Evolutionary conservation across 2,329 filamentous ascomycete species (phyloP), one percentile per base, ranked within the genome.

Genomic region (Neophaeococcomyces mojaviensis): DNA sequence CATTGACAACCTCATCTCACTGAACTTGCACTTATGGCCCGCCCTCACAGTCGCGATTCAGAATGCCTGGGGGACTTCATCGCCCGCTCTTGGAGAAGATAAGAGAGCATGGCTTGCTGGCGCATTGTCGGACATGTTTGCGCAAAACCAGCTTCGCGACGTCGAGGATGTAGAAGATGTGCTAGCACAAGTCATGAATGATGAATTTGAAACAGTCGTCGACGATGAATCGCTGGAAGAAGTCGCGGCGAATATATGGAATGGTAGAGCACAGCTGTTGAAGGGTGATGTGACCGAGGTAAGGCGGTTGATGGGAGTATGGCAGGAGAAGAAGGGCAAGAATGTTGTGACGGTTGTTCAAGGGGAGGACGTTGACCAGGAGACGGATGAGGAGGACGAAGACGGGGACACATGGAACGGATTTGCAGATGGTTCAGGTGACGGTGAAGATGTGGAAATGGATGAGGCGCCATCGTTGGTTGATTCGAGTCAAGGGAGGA

Each of bases 81-180:
- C 86, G 33, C 39, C 51, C 8, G 43, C 49, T 30, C 81, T 88
- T 60, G 84, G 81, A 18, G 66, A 74, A 50, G 88, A 94, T 67
- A 97, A 97, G 72, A 85, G 90, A 59, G 90, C 95, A 74, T 97
- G 89, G 90, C 86, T 98, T 59, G 90, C 86, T 42, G 89, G 88
- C 53, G 86, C 85, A 35, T 75, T 97, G 44, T 84, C 82, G 49
- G 87, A 95, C 20, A 79, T 95, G 52, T 84, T 96, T 57, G 50
- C 52, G 1, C 53, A 54, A 9, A 71, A 59, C 15, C 72, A 79
- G 2, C 71, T 79, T 46, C 81, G 86, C 9, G 85, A 95, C 56
- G 70, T 77, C 15, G 80, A 84, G 53, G 88, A 96, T 57, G 71
- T 96, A 35, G 90, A 97, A 70, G 77, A 83, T 33, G 81, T 94